Evolutionary conservation across 2,329 filamentous ascomycete genomes (phyloP), one percentile per base, ranked within the genome.

Genomic region (Xylaria sp.): DNA sequence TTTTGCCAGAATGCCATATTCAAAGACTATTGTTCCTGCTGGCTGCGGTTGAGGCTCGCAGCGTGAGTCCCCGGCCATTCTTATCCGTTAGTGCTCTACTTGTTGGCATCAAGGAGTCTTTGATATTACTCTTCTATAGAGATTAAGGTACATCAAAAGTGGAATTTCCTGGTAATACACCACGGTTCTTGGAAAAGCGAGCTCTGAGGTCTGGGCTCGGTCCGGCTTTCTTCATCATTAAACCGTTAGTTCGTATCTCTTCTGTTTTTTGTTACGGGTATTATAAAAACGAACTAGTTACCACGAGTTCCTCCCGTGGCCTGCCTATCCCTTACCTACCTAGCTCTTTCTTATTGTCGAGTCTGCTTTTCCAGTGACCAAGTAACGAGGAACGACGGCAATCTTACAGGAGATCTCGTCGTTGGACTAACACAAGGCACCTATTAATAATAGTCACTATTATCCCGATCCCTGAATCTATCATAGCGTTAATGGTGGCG

Each of bases 1-100:
- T 65, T 70, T 68, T 68, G 61, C 65, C 65, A 70, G 68, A 68
- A 68, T 70, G 32, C 30, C 61, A 64, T 59, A 39, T 57, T 48
- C 64, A 59, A 62, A 61, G 32, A 68, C 32, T 51, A 11, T 12
- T 59, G 21, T 62, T 57, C 61, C 55, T 61, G 27, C 51, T 59
- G 14, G 55, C 21, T 48, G 61, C 34, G 45, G 34, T 54, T 64
- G 56, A 64, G 59, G 60, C 59, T 69, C 42, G 55, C 56, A 55
- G 56, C 39, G 39, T 27, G 50, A 51, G 45, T 36, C 53, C 50
- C 56, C 59, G 45, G 48, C 14, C 39, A 42, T 51, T 54, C 53
- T 53, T 59, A 62, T 42, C 54, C 62, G 54, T 55, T 34, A 50
- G 39, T 62, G 24, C 58, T 55, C 54, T 62, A 45, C 51, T 65